Conservation (phyloP, 768 basidiomycete genomes). For the Ramaria rubella region DNA sequence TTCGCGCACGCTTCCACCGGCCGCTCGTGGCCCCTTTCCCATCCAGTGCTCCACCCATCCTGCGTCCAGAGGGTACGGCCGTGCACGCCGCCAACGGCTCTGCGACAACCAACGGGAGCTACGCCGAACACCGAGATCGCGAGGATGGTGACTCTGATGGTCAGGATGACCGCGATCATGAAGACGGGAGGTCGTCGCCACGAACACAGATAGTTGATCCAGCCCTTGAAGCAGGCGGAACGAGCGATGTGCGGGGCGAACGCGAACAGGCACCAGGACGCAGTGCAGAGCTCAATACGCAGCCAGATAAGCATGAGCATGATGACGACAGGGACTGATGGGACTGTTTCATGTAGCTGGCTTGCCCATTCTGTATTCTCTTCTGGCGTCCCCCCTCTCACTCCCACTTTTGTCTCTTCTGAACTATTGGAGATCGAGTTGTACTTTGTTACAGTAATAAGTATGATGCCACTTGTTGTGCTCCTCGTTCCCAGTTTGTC, state of each 20-base stretch:
- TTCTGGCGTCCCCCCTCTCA: no score
- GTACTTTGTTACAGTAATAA: not conserved
- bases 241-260: slow-evolving; percentile 8
- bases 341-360: not conserved
- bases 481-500: not conserved
- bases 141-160: slow-evolving; percentile 3
- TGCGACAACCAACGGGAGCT: slow-evolving; percentile 7
- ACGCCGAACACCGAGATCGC: not conserved
- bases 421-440: not conserved
- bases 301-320: not conserved
- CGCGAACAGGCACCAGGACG: not conserved
- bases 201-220: not conserved
- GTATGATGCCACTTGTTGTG: not conserved
- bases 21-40: slow-evolving; percentile 55
- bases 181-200: not conserved
- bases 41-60: slow-evolving; percentile 20
- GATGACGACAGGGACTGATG: not conserved
- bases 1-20: slow-evolving; percentile 61
- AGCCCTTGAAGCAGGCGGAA: slow-evolving; percentile 5
- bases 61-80: slow-evolving; percentile 1
- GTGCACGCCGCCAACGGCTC: not conserved
- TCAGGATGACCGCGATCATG: not conserved
- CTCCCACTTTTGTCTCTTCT: no score
- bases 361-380: slow-evolving; percentile 1
- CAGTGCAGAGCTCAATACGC: not conserved